Evolutionary conservation across 768 basidiomycete genomes (phyloP), one percentile per base, ranked within the genome.

Genomic region (Auriscalpium vulgare): DNA sequence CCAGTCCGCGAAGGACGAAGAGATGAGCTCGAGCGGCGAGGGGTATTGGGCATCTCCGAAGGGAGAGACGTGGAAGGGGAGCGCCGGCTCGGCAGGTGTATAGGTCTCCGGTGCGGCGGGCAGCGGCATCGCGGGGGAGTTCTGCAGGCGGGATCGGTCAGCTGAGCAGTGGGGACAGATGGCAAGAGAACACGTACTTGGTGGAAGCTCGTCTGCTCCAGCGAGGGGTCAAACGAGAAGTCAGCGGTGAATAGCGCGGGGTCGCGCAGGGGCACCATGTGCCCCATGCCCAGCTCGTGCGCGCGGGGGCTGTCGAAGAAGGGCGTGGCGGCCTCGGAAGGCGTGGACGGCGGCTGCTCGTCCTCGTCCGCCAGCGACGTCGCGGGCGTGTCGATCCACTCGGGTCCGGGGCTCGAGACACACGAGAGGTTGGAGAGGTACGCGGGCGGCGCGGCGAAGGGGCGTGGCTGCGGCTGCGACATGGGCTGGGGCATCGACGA

Each of bases 401-500:
- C 19, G 36, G 58, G 34, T 3, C 55, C 55, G 6, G 60, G 60
- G 21, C 60, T 61, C 21, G 60, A 61, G 13, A 34, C 45, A 52
- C 58, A 61, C 3, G 58, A 61, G 16, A 48, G 50, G 4, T n/a
- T 44, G 16, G 58, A 57, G 4, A 17, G 54, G 10, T 47, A 58
- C 3, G 54, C 51, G 17, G 50, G 52, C 9, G 51, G 51, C 37
- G 58, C 45, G 4, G 21, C 19, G 13, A 49, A 50, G 19, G 46
- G 49, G 1, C 21, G 21, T n/a, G 47, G 51, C 45, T 36, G 45
- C 48, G 37, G 49, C 23, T 37, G 23, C 19, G 51, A 51, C 10
- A 61, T 29, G n/a, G 55, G 58, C 29, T 59, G 54, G 11, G 60
- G 60, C 54, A 61, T 56, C 21, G 60, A 61, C 16, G 60, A 48